phyloP scores from a whole-genome alignment of 1,284 basidiomycete genomes.

The Ceratobasidium sp. region DNA sequence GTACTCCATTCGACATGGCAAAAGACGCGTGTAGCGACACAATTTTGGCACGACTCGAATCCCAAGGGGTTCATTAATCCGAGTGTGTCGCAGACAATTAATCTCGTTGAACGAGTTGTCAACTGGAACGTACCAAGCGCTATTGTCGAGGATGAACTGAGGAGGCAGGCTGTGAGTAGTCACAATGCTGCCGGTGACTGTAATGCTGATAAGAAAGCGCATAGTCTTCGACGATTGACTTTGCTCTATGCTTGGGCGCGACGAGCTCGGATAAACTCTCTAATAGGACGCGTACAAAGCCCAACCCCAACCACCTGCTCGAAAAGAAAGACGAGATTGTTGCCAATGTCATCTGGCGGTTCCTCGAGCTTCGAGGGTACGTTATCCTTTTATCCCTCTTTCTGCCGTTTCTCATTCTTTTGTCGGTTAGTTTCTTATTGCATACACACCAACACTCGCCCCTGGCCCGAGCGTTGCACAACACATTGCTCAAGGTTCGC shows the following conservation, averaged over 20 bases:
- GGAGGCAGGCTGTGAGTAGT: slow-evolving; percentile 91
- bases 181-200: slow-evolving; percentile 38
- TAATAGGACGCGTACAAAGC: slow-evolving; percentile 69
- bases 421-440: slow-evolving; percentile 77
- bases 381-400: slow-evolving; percentile 52
- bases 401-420: not conserved
- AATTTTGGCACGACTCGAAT: slow-evolving; percentile 80
- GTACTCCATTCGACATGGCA: slow-evolving; percentile 84
- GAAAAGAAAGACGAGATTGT: slow-evolving; percentile 99
- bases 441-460: slow-evolving; percentile 92
- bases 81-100: slow-evolving; percentile 82
- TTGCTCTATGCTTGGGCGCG: slow-evolving; percentile 93
- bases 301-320: slow-evolving; percentile 72
- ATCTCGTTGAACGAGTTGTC: slow-evolving; percentile 88
- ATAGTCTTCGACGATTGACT: slow-evolving; percentile 96
- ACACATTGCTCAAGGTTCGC: slow-evolving; percentile 80
- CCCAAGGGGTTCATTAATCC: slow-evolving; percentile 69
- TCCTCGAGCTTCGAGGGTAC: slow-evolving; percentile 95
- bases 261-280: slow-evolving; percentile 85
- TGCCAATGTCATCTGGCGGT: slow-evolving; percentile 98
- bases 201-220: slow-evolving; percentile 21
- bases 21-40: slow-evolving; percentile 76
- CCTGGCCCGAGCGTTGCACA: slow-evolving; percentile 91
- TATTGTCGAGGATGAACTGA: slow-evolving; percentile 93
- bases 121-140: slow-evolving; percentile 94